Percentiles rank a stretch among this genome's conserved stretches.
phyloP scores from a whole-genome alignment of 2,329 filamentous ascomycete species.

The Blastomyces emzantsi region DNA sequence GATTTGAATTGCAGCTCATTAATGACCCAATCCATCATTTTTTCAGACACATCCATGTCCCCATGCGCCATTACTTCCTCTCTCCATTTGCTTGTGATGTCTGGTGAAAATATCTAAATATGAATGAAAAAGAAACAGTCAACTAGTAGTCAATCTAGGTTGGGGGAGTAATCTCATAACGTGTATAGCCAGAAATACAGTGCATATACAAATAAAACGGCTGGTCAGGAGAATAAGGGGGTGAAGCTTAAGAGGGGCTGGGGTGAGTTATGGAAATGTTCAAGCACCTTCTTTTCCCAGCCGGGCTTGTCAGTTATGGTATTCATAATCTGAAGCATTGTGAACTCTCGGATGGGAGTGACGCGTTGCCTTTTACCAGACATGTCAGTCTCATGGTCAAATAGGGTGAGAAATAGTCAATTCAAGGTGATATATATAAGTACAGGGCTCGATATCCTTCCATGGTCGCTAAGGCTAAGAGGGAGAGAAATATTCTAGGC shows the following conservation, averaged over 20 bases:
- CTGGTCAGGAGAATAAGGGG: no score
- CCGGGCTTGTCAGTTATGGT: slow-evolving; percentile 36
- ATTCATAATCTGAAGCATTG: slow-evolving; percentile 37
- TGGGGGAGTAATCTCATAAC: not conserved
- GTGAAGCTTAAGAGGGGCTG: not conserved
- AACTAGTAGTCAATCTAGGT: not conserved
- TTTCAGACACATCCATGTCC: slow-evolving; percentile 23
- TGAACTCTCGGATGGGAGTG: slow-evolving; percentile 27
- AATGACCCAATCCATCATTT: slow-evolving; percentile 35
- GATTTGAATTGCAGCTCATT: slow-evolving; percentile 45
- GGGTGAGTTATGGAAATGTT: not conserved
- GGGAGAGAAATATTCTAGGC: not conserved
- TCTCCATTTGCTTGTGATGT: slow-evolving; percentile 29
- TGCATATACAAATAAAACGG: not conserved
- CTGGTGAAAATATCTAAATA: slow-evolving; percentile 28
- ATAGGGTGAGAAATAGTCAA: not conserved
- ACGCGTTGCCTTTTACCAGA: slow-evolving; percentile 17
- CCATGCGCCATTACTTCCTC: slow-evolving; percentile 20
- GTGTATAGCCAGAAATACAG: not conserved
- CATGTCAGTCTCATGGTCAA: not conserved
- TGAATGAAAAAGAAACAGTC: not conserved
- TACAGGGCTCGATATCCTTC: not conserved
- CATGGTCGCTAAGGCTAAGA: not conserved
- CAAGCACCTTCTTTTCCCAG: slow-evolving; percentile 34
- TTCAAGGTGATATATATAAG: not conserved